phyloP scores from a whole-genome alignment of 176 grass and related monocot species.

The Raddia distichophylla region DNA sequence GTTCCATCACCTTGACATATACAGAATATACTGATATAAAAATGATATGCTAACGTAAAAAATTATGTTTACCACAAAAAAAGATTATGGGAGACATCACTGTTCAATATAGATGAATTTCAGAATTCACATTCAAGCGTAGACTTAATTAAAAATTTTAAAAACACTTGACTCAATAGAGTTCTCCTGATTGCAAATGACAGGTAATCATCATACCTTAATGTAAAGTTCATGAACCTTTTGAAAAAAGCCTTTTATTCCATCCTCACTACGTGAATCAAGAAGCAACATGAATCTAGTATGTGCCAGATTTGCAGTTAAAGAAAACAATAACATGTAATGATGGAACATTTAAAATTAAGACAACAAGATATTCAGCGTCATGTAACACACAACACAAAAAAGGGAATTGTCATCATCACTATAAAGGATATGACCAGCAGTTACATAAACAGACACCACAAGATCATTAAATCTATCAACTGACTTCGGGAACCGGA shows the following conservation, averaged over 20 bases:
- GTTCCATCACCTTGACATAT: neutral
- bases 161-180: too few species aligned
- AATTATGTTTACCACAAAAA: conserved; percentile 4
- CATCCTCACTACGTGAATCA: conserved; percentile 90
- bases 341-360: conserved; percentile 9
- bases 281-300: conserved; percentile 93
- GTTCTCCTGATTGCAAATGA: conserved; percentile 20
- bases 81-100: neutral
- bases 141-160: conserved; percentile 26
- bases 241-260: conserved; percentile 92
- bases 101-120: conserved; percentile 12
- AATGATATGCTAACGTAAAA: neutral
- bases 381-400: too few species aligned
- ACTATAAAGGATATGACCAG: conserved; percentile 82
- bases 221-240: conserved; percentile 96
- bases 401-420: conserved; percentile 9
- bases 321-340: conserved; percentile 47
- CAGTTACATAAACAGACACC: conserved; percentile 91
- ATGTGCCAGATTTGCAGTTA: conserved; percentile 59
- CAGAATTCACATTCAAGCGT: neutral
- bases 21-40: conserved; percentile 16
- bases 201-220: conserved; percentile 55
- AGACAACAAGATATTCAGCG: conserved; percentile 18
- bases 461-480: conserved; percentile 92
- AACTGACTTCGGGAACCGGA: conserved; percentile 86